phyloP scores from a whole-genome alignment of 495 filamentous ascomycete species.

The Penicillium dipodomyicola region DNA sequence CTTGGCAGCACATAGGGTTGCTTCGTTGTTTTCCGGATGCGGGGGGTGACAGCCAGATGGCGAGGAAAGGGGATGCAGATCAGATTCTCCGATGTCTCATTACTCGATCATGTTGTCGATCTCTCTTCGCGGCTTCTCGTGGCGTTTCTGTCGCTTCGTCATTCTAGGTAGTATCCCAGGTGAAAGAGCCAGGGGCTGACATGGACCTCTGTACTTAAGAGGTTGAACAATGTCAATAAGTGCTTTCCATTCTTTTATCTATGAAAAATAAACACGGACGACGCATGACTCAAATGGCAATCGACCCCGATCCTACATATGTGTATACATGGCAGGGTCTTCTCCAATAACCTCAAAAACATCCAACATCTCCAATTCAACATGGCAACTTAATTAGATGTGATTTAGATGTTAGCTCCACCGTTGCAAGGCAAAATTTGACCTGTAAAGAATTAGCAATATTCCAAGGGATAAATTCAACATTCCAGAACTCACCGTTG shows the following conservation, averaged over 20 bases:
- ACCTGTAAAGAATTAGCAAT: constrained; percentile 19
- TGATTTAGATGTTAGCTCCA: constrained; percentile 33
- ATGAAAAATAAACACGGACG: not conserved
- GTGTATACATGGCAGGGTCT: not conserved
- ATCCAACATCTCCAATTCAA: not conserved
- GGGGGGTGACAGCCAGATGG: not conserved
- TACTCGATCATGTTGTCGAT: not conserved
- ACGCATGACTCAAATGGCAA: not conserved
- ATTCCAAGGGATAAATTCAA: not conserved
- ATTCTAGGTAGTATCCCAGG: not conserved
- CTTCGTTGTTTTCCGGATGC: constrained; percentile 11
- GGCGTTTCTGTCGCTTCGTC: not conserved
- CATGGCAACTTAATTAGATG: not conserved
- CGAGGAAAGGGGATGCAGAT: not conserved
- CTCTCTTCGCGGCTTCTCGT: not conserved
- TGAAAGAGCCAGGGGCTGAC: not conserved
- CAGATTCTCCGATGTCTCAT: not conserved
- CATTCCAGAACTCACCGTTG: constrained; percentile 48
- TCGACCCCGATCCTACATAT: not conserved
- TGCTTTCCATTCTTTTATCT: not conserved
- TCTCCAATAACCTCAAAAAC: not conserved
- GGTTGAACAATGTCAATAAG: not conserved
- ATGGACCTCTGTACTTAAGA: not conserved
- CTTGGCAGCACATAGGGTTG: not conserved
- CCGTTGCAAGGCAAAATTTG: constrained; percentile 37